These are phyloP conservation scores for Kregervanrija delftensis DNA, from an alignment of 805 yeast genomes.

Conservation along the genomic window DNA sequence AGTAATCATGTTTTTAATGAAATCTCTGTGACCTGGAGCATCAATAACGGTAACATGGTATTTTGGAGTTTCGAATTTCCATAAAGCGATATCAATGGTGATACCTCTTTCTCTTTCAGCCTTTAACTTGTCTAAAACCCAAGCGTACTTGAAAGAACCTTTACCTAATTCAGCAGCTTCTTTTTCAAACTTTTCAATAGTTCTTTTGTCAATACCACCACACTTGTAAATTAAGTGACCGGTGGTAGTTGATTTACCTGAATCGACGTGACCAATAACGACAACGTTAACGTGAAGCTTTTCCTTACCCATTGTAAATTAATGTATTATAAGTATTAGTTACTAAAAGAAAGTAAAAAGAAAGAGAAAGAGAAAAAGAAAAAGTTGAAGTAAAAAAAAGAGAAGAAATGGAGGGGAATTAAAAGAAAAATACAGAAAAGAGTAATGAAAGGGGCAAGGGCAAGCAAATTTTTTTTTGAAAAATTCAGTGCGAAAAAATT, in stretches of 20 bases:
- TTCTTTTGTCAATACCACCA: constrained; percentile 98
- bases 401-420: not conserved
- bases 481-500: not conserved
- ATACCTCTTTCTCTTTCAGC: constrained; percentile 96
- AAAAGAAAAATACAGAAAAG: not conserved
- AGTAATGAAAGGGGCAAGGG: not conserved
- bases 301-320: constrained; percentile 4
- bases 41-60: constrained; percentile 85
- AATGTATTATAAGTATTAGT: not conserved
- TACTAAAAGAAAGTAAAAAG: not conserved
- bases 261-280: constrained; percentile 99
- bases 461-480: not conserved
- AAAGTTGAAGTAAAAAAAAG: not conserved
- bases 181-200: constrained; percentile 94
- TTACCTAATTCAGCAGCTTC: constrained; percentile 95
- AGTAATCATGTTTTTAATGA: constrained; percentile 91
- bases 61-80: constrained; percentile 88
- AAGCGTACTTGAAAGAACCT: constrained; percentile 95
- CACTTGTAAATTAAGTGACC: constrained; percentile 98
- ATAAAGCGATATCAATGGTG: constrained; percentile 86
- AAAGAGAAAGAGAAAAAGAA: not conserved
- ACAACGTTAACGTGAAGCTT: constrained; percentile 88
- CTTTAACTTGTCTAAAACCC: constrained; percentile 91
- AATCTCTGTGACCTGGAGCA: constrained; percentile 94
- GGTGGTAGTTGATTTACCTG: constrained; percentile 96